phyloP scores from a whole-genome alignment of 495 filamentous ascomycete species.

The Ascobolus immersus region DNA sequence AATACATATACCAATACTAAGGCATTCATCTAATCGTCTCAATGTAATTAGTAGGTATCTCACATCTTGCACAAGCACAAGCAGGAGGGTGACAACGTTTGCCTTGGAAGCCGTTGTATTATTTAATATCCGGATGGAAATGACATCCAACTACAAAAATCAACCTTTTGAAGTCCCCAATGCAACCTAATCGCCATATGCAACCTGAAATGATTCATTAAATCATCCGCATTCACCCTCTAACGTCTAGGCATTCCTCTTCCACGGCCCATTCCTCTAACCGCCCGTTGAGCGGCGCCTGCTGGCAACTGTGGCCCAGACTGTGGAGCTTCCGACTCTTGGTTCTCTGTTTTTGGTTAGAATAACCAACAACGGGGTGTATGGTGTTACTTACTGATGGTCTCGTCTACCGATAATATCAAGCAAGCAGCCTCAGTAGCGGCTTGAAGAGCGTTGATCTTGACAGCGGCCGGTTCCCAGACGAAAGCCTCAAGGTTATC shows the following conservation, averaged over 20 bases:
- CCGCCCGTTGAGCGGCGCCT: conserved; percentile 72
- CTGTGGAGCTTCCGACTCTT: conserved; percentile 63
- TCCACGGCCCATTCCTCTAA: conserved; percentile 61
- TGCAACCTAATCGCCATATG: too few relatives aligned
- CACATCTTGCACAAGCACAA: too few relatives aligned
- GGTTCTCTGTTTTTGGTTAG: conserved; percentile 32
- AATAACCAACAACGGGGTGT: not conserved
- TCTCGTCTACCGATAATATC: conserved; percentile 92
- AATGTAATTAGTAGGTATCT: too few relatives aligned
- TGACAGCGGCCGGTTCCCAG: conserved; percentile 88
- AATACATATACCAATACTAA: too few relatives aligned
- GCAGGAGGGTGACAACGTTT: too few relatives aligned
- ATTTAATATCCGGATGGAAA: too few relatives aligned
- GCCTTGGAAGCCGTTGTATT: too few relatives aligned
- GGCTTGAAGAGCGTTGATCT: conserved; percentile 91
- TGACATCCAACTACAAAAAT: too few relatives aligned
- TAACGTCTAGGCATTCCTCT: conserved; percentile 76
- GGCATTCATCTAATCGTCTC: too few relatives aligned
- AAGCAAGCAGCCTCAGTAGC: conserved; percentile 84
- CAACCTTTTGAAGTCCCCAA: too few relatives aligned
- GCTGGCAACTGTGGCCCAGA: conserved; percentile 54
- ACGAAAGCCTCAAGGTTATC: conserved; percentile 88
- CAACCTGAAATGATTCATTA: too few relatives aligned
- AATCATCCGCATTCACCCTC: too few relatives aligned
- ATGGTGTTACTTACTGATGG: conserved; percentile 29